Evolutionary conservation across 495 filamentous ascomycete genomes (phyloP).

Genomic region (Schizothecium vesticola): DNA sequence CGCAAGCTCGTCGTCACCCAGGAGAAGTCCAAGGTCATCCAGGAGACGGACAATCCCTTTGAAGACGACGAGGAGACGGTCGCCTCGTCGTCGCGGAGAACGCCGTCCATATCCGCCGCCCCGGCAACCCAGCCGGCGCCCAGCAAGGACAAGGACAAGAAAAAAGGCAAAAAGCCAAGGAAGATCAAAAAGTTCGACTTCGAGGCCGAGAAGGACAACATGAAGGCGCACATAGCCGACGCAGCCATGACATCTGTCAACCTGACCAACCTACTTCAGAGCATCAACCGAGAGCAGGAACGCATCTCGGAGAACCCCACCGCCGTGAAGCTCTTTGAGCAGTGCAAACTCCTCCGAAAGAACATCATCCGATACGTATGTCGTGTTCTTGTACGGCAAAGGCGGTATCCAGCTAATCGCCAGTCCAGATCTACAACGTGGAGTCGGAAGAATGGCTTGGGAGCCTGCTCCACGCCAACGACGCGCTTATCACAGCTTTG

Average conservation of each 20-base stretch:
- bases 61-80: conserved; percentile 54
- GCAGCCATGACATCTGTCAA: conserved; percentile 86
- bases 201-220: conserved; percentile 78
- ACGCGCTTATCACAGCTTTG: conserved; percentile 81
- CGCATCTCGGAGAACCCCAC: conserved; percentile 79
- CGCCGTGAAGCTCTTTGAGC: conserved; percentile 72
- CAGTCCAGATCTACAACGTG: conserved; percentile 65
- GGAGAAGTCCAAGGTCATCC: conserved; percentile 72
- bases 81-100: conserved; percentile 16
- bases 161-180: conserved; percentile 46
- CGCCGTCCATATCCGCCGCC: conserved; percentile 23
- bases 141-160: conserved; percentile 43
- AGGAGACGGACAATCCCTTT: conserved; percentile 64
- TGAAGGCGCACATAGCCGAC: conserved; percentile 77
- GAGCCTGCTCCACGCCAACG: conserved; percentile 73
- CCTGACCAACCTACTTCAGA: conserved; percentile 79
- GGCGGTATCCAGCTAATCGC: neutral
- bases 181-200: conserved; percentile 67
- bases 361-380: conserved; percentile 78
- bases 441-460: conserved; percentile 79
- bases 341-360: conserved; percentile 75
- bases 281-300: conserved; percentile 84
- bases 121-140: conserved; percentile 23
- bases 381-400: neutral
- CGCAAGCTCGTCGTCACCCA: conserved; percentile 56